These are phyloP conservation scores for Fagopyrum homotropicum DNA, from an alignment of 148 eudicot species.

Conservation along the genomic window DNA sequence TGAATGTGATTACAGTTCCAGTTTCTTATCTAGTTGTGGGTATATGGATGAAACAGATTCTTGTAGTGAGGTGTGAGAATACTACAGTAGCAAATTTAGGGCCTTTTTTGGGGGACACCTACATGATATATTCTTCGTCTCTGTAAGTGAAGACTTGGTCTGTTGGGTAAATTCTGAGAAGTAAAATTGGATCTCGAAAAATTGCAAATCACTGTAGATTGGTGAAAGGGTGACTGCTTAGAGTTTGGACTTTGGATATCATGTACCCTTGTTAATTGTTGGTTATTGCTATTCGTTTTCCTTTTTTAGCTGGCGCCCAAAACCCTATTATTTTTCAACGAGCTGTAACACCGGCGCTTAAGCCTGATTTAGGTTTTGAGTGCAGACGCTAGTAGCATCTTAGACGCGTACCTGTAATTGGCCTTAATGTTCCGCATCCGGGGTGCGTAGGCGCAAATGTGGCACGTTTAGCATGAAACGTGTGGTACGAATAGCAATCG, in stretches of 20 bases:
- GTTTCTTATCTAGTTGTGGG: neutral
- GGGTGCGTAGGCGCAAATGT: no score
- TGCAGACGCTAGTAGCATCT: no score
- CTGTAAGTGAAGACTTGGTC: neutral
- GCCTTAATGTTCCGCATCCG: no score
- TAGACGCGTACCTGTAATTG: no score
- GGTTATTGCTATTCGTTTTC: no score
- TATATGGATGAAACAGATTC: neutral
- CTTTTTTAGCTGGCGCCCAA: no score
- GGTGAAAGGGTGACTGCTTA: neutral
- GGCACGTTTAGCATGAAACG: no score
- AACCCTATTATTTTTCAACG: no score
- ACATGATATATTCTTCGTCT: neutral
- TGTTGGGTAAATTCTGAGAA: neutral
- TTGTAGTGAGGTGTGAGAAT: neutral
- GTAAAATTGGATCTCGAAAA: neutral
- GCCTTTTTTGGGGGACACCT: neutral
- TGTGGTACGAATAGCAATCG: no score
- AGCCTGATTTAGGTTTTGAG: no score
- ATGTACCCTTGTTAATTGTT: neutral
- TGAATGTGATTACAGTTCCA: neutral
- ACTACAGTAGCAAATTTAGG: neutral
- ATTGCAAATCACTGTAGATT: neutral
- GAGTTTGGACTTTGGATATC: neutral
- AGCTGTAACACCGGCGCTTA: no score